Evolutionary conservation across 2,329 filamentous ascomycete species (phyloP).

Genomic region (Metarhizium robertsii): DNA sequence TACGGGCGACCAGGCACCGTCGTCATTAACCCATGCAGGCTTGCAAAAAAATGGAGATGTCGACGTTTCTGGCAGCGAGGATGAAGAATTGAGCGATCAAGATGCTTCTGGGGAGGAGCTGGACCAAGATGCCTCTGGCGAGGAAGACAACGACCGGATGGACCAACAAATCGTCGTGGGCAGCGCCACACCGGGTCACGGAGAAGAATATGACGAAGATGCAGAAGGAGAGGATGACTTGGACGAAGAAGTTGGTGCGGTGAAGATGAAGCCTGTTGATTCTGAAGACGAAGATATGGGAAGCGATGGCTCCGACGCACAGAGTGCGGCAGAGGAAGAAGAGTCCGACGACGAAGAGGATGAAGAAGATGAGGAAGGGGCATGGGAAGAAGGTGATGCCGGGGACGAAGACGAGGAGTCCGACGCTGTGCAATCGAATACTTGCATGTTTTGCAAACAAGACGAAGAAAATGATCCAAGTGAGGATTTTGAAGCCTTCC

Average conservation of each 20-base stretch:
- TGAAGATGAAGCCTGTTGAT: slow-evolving; percentile 46
- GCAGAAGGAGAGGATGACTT: slow-evolving; percentile 25
- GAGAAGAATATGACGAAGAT: slow-evolving; percentile 22
- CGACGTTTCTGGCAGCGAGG: slow-evolving; percentile 15
- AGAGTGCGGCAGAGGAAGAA: slow-evolving; percentile 42
- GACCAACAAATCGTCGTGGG: slow-evolving; percentile 17
- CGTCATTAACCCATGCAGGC: not conserved
- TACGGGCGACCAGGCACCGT: slow-evolving; percentile 9
- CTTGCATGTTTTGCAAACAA: slow-evolving; percentile 67
- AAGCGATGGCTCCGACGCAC: slow-evolving; percentile 35
- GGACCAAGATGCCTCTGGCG: slow-evolving; percentile 33
- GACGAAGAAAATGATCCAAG: slow-evolving; percentile 76
- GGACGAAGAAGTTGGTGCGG: slow-evolving; percentile 45
- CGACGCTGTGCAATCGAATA: slow-evolving; percentile 22
- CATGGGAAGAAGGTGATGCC: slow-evolving; percentile 6
- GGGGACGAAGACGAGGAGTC: slow-evolving; percentile 9
- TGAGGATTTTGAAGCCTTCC: slow-evolving; percentile 70
- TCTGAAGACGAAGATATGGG: slow-evolving; percentile 38
- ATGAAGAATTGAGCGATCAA: slow-evolving; percentile 27
- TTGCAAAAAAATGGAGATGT: slow-evolving; percentile 13
- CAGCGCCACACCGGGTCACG: slow-evolving; percentile 10
- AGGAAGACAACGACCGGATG: slow-evolving; percentile 28
- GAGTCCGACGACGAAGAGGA: slow-evolving; percentile 44
- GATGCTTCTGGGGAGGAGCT: slow-evolving; percentile 33
- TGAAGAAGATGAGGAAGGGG: slow-evolving; percentile 16